A percentile compares a stretch with the other conserved stretches of the same genome.
phyloP scores from a whole-genome alignment of 2,329 filamentous ascomycete species.

The Emericellopsis atlantica region DNA sequence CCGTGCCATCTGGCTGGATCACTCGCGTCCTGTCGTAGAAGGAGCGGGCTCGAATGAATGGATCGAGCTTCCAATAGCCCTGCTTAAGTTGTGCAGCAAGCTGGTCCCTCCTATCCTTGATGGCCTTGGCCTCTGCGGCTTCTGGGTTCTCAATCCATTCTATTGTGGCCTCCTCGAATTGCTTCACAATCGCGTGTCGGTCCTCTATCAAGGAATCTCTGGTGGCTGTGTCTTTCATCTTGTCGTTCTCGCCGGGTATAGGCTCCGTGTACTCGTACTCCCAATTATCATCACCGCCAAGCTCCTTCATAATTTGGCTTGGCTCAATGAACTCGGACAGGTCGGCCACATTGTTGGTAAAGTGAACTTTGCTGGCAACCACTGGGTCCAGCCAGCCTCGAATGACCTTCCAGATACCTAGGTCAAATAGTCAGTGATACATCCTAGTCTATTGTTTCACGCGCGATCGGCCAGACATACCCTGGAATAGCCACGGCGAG shows the following conservation, averaged over 20 bases:
- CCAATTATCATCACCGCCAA: slow-evolving; percentile 81
- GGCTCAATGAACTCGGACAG: slow-evolving; percentile 64
- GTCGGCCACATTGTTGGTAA: slow-evolving; percentile 72
- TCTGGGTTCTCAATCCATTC: slow-evolving; percentile 52
- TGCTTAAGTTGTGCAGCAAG: slow-evolving; percentile 51
- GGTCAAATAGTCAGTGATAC: not conserved
- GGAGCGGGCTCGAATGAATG: slow-evolving; percentile 71
- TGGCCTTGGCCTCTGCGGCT: slow-evolving; percentile 27
- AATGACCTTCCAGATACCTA: slow-evolving; percentile 93
- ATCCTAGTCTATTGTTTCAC: slow-evolving; percentile 2
- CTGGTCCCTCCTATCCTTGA: slow-evolving; percentile 44
- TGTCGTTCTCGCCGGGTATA: slow-evolving; percentile 58
- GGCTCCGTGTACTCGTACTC: slow-evolving; percentile 75
- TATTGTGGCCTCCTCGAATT: slow-evolving; percentile 63
- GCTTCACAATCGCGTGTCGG: slow-evolving; percentile 51
- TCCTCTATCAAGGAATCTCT: slow-evolving; percentile 51
- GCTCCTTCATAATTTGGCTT: slow-evolving; percentile 62
- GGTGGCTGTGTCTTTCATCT: slow-evolving; percentile 53
- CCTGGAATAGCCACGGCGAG: slow-evolving; percentile 93
- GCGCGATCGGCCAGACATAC: slow-evolving; percentile 29
- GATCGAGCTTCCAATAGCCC: slow-evolving; percentile 85
- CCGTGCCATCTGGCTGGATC: slow-evolving; percentile 51
- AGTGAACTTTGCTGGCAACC: slow-evolving; percentile 86
- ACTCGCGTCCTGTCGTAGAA: slow-evolving; percentile 74
- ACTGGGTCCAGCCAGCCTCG: slow-evolving; percentile 94